A percentile compares a stretch with the other conserved stretches of the same genome.
Evolutionary conservation across 1,284 basidiomycete genomes (phyloP).

Genomic region (Ustilago trichophora): DNA sequence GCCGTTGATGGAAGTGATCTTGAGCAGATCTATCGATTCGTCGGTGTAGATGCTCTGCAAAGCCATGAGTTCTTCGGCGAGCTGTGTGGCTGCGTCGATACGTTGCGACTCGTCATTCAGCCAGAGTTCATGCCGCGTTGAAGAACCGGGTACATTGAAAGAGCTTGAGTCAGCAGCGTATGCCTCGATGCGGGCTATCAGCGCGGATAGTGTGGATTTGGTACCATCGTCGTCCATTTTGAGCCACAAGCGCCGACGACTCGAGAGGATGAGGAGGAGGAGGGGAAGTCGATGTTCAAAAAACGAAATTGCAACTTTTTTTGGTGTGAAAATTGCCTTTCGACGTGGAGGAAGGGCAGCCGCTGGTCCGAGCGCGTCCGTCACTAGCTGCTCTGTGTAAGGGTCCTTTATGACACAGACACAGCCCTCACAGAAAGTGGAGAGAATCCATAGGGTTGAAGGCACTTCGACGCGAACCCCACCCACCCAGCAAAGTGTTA

Average conservation of each 20-base stretch:
- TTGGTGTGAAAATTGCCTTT: background rate
- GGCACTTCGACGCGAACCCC: conserved; percentile 4
- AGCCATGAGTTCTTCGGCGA: conserved; percentile 59
- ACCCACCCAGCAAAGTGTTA: too few species aligned
- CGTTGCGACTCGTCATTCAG: conserved; percentile 16
- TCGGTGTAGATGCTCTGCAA: conserved; percentile 62
- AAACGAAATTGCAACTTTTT: background rate
- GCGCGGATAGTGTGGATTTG: conserved; percentile 2
- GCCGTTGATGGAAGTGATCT: background rate
- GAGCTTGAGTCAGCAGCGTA: conserved; percentile 20
- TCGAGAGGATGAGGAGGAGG: background rate
- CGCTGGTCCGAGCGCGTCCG: conserved; percentile 23
- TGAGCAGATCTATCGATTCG: conserved; percentile 44
- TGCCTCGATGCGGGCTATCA: conserved; percentile 35
- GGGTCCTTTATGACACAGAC: conserved; percentile 11
- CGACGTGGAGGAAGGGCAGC: too few species aligned
- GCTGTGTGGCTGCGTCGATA: conserved; percentile 31
- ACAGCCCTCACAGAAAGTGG: background rate
- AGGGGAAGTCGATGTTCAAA: background rate
- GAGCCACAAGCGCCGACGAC: background rate
- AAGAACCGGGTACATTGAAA: conserved; percentile 10
- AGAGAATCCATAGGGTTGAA: conserved; percentile 12
- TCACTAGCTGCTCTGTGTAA: conserved; percentile 3
- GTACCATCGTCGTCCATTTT: conserved; percentile 15
- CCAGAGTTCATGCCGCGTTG: conserved; percentile 27